These are phyloP conservation scores for Annulohypoxylon truncatum DNA, from an alignment of 2,329 filamentous ascomycete species.

Conservation along the genomic window DNA sequence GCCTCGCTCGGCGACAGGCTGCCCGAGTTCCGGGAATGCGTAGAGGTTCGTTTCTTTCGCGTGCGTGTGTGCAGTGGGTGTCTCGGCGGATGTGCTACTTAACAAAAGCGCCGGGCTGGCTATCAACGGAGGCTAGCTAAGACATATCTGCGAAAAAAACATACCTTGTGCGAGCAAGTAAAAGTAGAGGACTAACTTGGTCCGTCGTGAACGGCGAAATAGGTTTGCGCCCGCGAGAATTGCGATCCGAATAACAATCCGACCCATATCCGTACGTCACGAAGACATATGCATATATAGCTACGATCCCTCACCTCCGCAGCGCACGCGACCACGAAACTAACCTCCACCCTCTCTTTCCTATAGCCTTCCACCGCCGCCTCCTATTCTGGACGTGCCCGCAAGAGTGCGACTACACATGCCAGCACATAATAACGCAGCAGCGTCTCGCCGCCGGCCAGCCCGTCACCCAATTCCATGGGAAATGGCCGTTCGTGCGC, in stretches of 20 bases:
- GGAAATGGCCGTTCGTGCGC: slow-evolving; percentile 97
- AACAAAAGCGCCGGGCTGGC: neutral
- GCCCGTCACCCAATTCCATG: slow-evolving; percentile 90
- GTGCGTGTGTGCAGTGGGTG: neutral
- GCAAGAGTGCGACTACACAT: slow-evolving; percentile 96
- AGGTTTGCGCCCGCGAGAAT: slow-evolving; percentile 86
- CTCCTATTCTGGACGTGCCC: slow-evolving; percentile 93
- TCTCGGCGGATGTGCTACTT: neutral
- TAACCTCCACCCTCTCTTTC: slow-evolving; percentile 34
- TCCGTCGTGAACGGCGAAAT: slow-evolving; percentile 7
- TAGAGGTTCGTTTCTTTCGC: slow-evolving; percentile 70
- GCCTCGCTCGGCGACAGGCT: slow-evolving; percentile 87
- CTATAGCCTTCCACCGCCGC: slow-evolving; percentile 80
- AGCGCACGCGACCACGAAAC: slow-evolving; percentile 11
- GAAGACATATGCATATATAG: slow-evolving; percentile 3
- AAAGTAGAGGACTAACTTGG: slow-evolving; percentile 22
- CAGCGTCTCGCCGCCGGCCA: slow-evolving; percentile 73
- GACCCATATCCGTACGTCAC: slow-evolving; percentile 75
- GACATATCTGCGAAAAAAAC: slow-evolving; percentile 1
- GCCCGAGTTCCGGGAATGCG: slow-evolving; percentile 87
- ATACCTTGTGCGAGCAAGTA: neutral
- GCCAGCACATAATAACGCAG: slow-evolving; percentile 90
- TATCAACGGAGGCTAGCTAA: slow-evolving; percentile 5
- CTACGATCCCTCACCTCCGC: neutral
- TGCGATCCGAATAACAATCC: slow-evolving; percentile 72